phyloP scores from a whole-genome alignment of 2,329 filamentous ascomycete genomes.

The Claviceps africana region DNA sequence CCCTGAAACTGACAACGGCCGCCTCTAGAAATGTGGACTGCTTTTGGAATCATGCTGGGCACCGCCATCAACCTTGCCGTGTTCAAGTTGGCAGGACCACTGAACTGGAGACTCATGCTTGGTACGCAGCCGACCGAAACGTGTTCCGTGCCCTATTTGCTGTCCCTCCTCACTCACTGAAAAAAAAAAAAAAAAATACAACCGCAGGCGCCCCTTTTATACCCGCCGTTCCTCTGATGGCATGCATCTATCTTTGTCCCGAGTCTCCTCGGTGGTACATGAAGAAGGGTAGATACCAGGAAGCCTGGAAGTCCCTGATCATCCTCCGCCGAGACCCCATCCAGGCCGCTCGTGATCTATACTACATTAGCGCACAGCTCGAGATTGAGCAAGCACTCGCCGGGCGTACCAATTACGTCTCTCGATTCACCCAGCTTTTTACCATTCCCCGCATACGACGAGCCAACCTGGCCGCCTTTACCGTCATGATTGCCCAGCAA shows the following conservation, averaged over 20 bases:
- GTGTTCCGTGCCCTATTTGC: no score
- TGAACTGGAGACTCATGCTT: conserved; percentile 30
- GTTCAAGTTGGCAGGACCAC: conserved; percentile 11
- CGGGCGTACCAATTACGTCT: conserved; percentile 26
- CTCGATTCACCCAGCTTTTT: conserved; percentile 46
- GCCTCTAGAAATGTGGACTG: conserved; percentile 45
- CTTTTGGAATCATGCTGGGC: conserved; percentile 36
- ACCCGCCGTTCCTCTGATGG: conserved; percentile 36
- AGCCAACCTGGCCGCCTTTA: conserved; percentile 62
- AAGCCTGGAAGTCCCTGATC: conserved; percentile 44
- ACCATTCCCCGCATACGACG: conserved; percentile 53
- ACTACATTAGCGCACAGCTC: conserved; percentile 35
- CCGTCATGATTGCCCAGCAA: conserved; percentile 68
- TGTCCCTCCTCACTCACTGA: background rate
- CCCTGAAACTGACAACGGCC: background rate
- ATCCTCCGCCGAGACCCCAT: conserved; percentile 37
- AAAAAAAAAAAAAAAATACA: background rate
- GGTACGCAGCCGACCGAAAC: conserved; percentile 17
- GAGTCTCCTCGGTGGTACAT: conserved; percentile 51
- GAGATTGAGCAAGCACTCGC: conserved; percentile 25
- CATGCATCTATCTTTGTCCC: conserved; percentile 46
- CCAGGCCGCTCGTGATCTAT: conserved; percentile 46
- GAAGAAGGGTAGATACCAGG: conserved; percentile 46
- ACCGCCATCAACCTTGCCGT: conserved; percentile 22
- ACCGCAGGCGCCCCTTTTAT: conserved; percentile 39